A percentile compares a stretch with the other conserved stretches of the same genome.
These are phyloP conservation scores for Micromonas pusilla DNA, from an alignment of 139 green algal species.

Conservation along the genomic window DNA sequence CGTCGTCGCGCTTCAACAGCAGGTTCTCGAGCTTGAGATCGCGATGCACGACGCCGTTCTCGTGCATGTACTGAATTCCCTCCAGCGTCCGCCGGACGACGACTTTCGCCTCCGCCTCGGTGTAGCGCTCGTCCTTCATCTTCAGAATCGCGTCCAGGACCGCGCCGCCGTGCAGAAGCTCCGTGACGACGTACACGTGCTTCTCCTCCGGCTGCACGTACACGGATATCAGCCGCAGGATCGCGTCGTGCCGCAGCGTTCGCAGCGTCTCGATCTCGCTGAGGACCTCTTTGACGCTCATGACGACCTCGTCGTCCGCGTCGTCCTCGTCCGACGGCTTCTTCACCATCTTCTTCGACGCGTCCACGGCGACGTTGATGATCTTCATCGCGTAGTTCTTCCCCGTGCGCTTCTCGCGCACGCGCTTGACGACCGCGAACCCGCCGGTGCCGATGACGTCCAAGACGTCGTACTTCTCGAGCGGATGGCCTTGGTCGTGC, in stretches of 20 bases:
- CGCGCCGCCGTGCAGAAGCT: constrained; percentile 29
- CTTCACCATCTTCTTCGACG: no score
- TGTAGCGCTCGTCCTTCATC: constrained; percentile 27
- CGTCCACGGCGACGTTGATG: background rate
- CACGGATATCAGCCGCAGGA: background rate
- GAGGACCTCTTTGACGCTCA: background rate
- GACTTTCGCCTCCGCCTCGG: constrained; percentile 23
- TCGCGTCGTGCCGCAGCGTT: background rate
- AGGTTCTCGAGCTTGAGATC: constrained; percentile 46
- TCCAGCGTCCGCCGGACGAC: constrained; percentile 4
- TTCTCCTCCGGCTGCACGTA: background rate
- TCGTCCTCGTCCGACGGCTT: background rate
- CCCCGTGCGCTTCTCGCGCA: background rate
- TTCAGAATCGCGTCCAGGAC: constrained; percentile 33
- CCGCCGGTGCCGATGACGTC: constrained; percentile 6
- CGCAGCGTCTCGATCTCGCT: constrained; percentile 29
- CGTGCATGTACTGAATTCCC: constrained; percentile 25
- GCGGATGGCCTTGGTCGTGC: background rate
- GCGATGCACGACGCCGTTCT: constrained; percentile 30
- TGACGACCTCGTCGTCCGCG: background rate
- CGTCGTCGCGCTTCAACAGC: constrained; percentile 19
- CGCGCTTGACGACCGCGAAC: background rate
- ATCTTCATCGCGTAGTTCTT: constrained; percentile 21
- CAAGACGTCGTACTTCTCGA: background rate
- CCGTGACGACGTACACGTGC: constrained; percentile 38